Base-by-base conservation (phyloP, 768 basidiomycete species). In the Pisolithus orientalis region DNA sequence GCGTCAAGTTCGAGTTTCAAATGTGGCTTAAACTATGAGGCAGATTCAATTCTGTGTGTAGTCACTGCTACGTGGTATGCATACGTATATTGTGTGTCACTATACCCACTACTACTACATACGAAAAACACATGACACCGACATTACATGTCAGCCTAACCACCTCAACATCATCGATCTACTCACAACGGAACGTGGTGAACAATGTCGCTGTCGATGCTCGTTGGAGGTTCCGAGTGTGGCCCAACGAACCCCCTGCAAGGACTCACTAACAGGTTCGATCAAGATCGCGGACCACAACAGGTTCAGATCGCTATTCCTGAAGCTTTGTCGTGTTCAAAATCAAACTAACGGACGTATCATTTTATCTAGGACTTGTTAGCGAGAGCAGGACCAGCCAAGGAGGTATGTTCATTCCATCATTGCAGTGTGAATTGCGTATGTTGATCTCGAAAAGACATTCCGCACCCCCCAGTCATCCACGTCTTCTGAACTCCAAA, bases 1-100 rank as follows among this genome's bases (percentile, higher is more conserved):
- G 85, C 9, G 74, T 91, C 43, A 75, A 78, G 58, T 99, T 94
- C 66, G 88, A 90, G 72, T 96, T 85, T 69, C 90, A 99, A 74
- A 93, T 99, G 93, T 99, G 95, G 95, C 76, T 82, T 47, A 78
- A 80, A 49, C 65, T 63, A 50, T 31, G 53, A 52, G 25, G 34
- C 5, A 13, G 34, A 11, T 14, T 11, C 34, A 13, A 14, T 34
- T 13, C 34, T 32, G 31, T 29, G 3, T 13, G 34, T 34, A 34
- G 11, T 13, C 34, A 14, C 34, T 14, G 34, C 11, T 34, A 5
- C 34, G 13, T 11, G 13, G 32, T 1, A 3, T 32, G 31, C 31
- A 32, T 32, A 9, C 31, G 14, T 34, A 21, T 21, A 21, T 21
- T 21, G 21, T 21, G 21, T 21, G 21, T 21, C 21, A 21, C 21